Base-by-base conservation (phyloP, 2,329 filamentous ascomycete species). In the Penicillium sp. region DNA sequence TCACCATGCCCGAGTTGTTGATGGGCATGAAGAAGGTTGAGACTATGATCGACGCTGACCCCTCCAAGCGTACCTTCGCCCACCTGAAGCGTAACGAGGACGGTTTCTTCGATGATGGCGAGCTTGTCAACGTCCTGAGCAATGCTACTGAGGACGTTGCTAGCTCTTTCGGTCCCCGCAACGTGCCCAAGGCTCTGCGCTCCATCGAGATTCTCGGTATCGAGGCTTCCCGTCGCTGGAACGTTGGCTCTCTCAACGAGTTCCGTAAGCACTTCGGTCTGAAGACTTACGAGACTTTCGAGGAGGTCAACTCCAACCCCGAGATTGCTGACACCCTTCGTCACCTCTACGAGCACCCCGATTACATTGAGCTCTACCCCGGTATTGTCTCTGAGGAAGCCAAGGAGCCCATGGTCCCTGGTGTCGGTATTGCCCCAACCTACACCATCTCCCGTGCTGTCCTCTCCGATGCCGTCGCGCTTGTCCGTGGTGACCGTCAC, bases 261-360 rank as follows among this genome's bases (percentile, higher is more conserved):
- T 95, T 94, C 78, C 83, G 90, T 48, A 87, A 88, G 69, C 89
- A 92, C 75, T 92, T 93, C 63, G 85, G 87, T 1, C 77, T 96
- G 5, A 88, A 89, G 72, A 82, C 84, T 0, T 87, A 95, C 67
- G 83, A 86, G 21, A 88, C 80, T 0, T 95, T 95, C 56, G 88
- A 92, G 69, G 89, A 92, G 47, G 92, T 95, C 75, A 94, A 92
- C 70, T 85, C 87, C 0, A 87, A 94, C 61, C 87, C 87, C 0
- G 81, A 83, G 13, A 82, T 93, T 14, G 83, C 88, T 2, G 80
- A 87, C 45, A 78, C 84, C 24, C 79, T 92, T 4, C 79, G 81
- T 14, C 79, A 85, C 52, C 78, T 94, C 10, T 77, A 75, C 18
- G 87, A 89, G 56, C 87, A 91, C 66, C 88, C 89, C 0, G 90